Conservation (phyloP, 2,329 filamentous ascomycete genomes). For the Talaromyces sp. region DNA sequence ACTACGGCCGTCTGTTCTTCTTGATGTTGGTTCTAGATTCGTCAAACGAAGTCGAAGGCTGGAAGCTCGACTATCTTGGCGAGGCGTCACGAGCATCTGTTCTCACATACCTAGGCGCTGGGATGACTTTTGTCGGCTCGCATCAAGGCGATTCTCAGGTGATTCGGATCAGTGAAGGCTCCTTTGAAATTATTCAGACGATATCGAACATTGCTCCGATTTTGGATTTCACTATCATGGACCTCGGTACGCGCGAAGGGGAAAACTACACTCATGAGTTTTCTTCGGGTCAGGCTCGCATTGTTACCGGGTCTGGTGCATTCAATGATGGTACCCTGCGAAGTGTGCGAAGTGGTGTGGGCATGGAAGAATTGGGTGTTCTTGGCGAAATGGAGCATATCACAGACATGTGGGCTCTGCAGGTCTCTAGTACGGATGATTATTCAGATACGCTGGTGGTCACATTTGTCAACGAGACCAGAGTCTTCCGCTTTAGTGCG, state of each 20-base stretch:
- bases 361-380: constrained; percentile 79
- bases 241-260: constrained; percentile 80
- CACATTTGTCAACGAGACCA: constrained; percentile 77
- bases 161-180: constrained; percentile 59
- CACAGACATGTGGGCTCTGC: constrained; percentile 69
- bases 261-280: constrained; percentile 82
- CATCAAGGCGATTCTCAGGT: constrained; percentile 92
- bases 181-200: constrained; percentile 67
- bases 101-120: constrained; percentile 67
- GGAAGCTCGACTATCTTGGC: constrained; percentile 66
- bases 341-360: constrained; percentile 89
- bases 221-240: constrained; percentile 92
- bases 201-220: constrained; percentile 85
- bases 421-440: constrained; percentile 42
- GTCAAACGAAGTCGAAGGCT: constrained; percentile 64
- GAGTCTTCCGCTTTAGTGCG: constrained; percentile 71
- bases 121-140: constrained; percentile 79
- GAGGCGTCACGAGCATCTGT: constrained; percentile 70
- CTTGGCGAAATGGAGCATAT: constrained; percentile 74
- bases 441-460: constrained; percentile 67
- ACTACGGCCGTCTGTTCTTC: constrained; percentile 83
- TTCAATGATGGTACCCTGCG: constrained; percentile 83
- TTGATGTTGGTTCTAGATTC: constrained; percentile 68
- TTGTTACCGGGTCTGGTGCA: constrained; percentile 88
- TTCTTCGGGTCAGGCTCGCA: constrained; percentile 87